phyloP scores from a whole-genome alignment of 192 early-diverging fungal genomes.

The Coemansia sp. region DNA sequence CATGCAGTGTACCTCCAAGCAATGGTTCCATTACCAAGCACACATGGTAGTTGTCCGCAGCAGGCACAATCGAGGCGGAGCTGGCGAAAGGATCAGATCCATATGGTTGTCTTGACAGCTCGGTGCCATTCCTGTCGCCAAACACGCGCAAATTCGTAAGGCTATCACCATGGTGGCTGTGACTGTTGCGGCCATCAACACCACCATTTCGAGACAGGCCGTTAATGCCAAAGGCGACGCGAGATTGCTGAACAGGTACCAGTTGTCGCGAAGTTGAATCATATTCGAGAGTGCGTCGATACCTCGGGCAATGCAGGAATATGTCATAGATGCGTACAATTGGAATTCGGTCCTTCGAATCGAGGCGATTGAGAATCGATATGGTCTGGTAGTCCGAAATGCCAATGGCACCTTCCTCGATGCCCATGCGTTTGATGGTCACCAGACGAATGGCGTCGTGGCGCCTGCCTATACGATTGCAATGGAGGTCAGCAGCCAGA shows the following conservation, averaged over 20 bases:
- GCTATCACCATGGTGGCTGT: neutral
- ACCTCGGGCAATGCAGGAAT: slow-evolving; percentile 25
- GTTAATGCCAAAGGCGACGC: neutral
- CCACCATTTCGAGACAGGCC: neutral
- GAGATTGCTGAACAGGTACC: slow-evolving; percentile 11
- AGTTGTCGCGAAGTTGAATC: slow-evolving; percentile 17
- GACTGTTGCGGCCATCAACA: neutral
- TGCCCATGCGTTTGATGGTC: slow-evolving; percentile 46
- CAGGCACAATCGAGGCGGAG: slow-evolving; percentile 12
- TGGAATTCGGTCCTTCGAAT: slow-evolving; percentile 30
- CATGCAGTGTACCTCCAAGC: slow-evolving; percentile 45
- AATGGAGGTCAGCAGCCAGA: slow-evolving; percentile 38
- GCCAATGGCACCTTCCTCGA: slow-evolving; percentile 41
- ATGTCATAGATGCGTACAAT: slow-evolving; percentile 46
- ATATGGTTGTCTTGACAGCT: neutral
- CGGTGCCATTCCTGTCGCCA: slow-evolving; percentile 10
- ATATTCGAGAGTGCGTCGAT: slow-evolving; percentile 19
- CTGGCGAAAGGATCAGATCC: slow-evolving; percentile 16
- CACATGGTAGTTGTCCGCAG: slow-evolving; percentile 10
- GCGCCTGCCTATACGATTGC: slow-evolving; percentile 40
- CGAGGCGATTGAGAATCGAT: slow-evolving; percentile 44
- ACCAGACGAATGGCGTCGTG: slow-evolving; percentile 46
- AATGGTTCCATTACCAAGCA: slow-evolving; percentile 53
- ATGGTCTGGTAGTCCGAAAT: slow-evolving; percentile 46
- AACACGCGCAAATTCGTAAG: slow-evolving; percentile 19